A percentile compares a stretch with the other conserved stretches of the same genome.
Conservation (phyloP, 2,329 filamentous ascomycete species). For the Colletotrichum melonis region DNA sequence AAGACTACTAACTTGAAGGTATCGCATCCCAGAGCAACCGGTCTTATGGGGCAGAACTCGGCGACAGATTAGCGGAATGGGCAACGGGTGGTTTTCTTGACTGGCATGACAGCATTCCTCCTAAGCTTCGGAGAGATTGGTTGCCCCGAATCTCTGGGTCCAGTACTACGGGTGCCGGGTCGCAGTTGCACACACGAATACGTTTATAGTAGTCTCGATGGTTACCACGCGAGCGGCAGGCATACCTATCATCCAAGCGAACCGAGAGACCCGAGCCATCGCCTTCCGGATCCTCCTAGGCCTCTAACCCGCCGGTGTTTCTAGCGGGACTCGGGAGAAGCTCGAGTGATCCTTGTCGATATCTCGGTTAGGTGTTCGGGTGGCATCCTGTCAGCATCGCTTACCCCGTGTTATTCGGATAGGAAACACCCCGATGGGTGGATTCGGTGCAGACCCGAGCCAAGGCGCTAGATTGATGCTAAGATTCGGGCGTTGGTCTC, state of each 20-base stretch:
- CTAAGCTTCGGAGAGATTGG: background rate
- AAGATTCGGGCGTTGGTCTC: constrained; percentile 11
- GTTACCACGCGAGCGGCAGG: constrained; percentile 23
- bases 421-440: background rate
- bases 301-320: background rate
- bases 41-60: background rate
- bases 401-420: constrained; percentile 29
- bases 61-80: background rate
- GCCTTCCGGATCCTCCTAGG: background rate
- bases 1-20: background rate
- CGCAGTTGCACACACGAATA: background rate
- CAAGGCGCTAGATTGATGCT: constrained; percentile 32
- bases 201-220: background rate
- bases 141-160: constrained; percentile 15
- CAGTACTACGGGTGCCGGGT: too few species aligned
- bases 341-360: background rate
- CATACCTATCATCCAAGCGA: constrained; percentile 6
- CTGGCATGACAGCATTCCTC: background rate
- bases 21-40: background rate
- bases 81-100: background rate
- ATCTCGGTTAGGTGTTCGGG: constrained; percentile 22
- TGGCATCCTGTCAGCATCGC: constrained; percentile 13
- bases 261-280: constrained; percentile 15
- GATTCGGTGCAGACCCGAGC: constrained; percentile 5
- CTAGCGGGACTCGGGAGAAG: background rate